Evolutionary conservation across 345 rosid genomes (phyloP).

Genomic region (Populus simonii): DNA sequence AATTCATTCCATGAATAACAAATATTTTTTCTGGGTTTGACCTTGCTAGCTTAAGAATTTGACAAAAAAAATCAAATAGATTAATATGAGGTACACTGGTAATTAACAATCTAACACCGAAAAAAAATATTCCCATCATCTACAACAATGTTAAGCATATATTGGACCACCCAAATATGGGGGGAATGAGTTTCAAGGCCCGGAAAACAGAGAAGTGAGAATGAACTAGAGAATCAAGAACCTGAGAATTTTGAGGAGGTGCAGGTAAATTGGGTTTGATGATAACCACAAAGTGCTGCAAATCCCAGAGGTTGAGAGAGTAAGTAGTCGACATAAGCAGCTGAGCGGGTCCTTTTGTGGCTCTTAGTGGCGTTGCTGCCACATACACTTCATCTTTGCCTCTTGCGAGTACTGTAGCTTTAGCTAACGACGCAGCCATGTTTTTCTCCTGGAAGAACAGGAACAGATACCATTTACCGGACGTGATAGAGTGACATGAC

Average conservation of each 20-base stretch:
- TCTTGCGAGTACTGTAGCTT: conserved; percentile 14
- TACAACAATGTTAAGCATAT: too few relatives aligned
- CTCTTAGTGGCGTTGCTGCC: conserved; percentile 57
- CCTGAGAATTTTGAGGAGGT: conserved; percentile 42
- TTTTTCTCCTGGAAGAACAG: background rate
- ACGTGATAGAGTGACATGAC: too few relatives aligned
- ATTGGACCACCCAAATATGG: background rate
- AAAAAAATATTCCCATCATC: too few relatives aligned
- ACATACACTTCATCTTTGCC: conserved; percentile 53
- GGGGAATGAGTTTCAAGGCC: background rate
- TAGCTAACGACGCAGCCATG: conserved; percentile 29
- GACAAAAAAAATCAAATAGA: too few relatives aligned
- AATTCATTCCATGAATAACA: too few relatives aligned
- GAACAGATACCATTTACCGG: background rate
- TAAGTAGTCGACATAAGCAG: conserved; percentile 53
- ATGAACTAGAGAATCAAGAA: background rate
- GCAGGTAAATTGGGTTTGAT: conserved; percentile 34
- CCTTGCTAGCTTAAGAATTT: too few relatives aligned
- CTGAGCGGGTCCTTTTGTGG: conserved; percentile 55
- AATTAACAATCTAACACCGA: too few relatives aligned
- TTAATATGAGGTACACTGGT: too few relatives aligned
- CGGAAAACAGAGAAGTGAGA: background rate
- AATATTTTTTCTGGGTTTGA: too few relatives aligned
- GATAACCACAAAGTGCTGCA: conserved; percentile 66
- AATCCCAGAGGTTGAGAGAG: conserved; percentile 48